phyloP scores from a whole-genome alignment of 2,329 filamentous ascomycete genomes.

The Emergomyces orientalis region DNA sequence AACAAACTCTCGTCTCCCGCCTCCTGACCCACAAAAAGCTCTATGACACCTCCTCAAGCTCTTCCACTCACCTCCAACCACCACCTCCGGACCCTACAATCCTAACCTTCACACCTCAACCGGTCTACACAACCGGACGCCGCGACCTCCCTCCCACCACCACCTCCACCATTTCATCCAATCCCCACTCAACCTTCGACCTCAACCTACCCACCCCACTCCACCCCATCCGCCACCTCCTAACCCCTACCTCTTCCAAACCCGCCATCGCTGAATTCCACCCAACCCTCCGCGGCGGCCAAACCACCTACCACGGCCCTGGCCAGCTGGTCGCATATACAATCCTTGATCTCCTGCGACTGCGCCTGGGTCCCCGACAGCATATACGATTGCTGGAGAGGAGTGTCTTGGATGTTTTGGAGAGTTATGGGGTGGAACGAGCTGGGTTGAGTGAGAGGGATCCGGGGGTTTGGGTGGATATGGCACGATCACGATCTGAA shows the following conservation, averaged over 20 bases:
- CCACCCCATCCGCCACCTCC: constrained; percentile 30
- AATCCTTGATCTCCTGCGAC: constrained; percentile 66
- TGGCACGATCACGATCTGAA: constrained; percentile 13
- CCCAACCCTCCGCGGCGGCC: constrained; percentile 70
- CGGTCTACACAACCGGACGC: constrained; percentile 83
- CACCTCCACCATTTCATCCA: constrained; percentile 10
- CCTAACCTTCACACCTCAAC: constrained; percentile 70
- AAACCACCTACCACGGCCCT: constrained; percentile 91
- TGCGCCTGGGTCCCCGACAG: constrained; percentile 58
- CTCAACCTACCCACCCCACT: constrained; percentile 31
- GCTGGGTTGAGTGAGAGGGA: constrained; percentile 52
- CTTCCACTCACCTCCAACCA: constrained; percentile 18
- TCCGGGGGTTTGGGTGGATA: constrained; percentile 70
- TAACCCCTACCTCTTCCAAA: constrained; percentile 17
- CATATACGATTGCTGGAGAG: constrained; percentile 74
- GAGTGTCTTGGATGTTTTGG: constrained; percentile 59
- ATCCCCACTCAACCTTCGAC: constrained; percentile 23
- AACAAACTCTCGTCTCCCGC: constrained; percentile 47
- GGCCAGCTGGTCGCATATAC: constrained; percentile 92
- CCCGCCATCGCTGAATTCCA: constrained; percentile 51
- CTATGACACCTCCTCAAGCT: constrained; percentile 19
- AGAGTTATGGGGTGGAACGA: constrained; percentile 50
- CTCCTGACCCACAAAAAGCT: constrained; percentile 54
- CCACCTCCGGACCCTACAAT: constrained; percentile 57
- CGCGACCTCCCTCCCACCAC: constrained; percentile 50